These are phyloP conservation scores for Lipomyces anomalus DNA, from an alignment of 805 yeast species.

Conservation along the genomic window DNA sequence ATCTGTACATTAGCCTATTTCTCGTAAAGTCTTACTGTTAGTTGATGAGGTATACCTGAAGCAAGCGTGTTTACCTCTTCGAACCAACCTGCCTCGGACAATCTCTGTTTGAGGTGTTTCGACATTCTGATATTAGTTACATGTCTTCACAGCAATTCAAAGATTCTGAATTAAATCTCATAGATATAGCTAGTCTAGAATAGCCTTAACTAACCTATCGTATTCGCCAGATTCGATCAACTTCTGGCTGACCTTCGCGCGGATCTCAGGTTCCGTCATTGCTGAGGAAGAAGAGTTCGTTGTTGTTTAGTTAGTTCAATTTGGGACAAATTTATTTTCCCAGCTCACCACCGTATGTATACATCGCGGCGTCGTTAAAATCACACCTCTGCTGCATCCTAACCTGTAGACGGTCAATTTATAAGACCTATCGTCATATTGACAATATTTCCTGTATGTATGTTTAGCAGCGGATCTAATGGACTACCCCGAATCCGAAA, in stretches of 20 bases:
- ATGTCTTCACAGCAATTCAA: background rate
- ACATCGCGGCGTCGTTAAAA: no score
- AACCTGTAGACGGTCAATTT: no score
- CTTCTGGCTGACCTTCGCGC: slow-evolving; percentile 59
- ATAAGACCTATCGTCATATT: no score
- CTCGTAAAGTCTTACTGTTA: background rate
- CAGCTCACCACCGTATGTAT: no score
- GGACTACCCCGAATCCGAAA: no score
- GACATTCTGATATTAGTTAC: slow-evolving; percentile 49
- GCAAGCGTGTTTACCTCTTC: slow-evolving; percentile 65
- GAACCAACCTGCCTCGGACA: slow-evolving; percentile 80
- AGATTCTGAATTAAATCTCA: background rate
- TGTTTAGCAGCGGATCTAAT: no score
- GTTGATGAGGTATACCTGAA: slow-evolving; percentile 39
- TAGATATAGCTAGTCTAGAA: background rate
- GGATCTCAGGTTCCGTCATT: slow-evolving; percentile 21
- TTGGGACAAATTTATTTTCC: no score
- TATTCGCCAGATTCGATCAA: slow-evolving; percentile 75
- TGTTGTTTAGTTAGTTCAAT: no score
- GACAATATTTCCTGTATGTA: no score
- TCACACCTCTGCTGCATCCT: no score
- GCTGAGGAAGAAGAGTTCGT: no score
- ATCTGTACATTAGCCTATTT: slow-evolving; percentile 22
- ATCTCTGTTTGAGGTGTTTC: slow-evolving; percentile 52
- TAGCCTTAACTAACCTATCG: slow-evolving; percentile 43